phyloP scores from a whole-genome alignment of 176 grass and related monocot species.

The Carex kokanica region DNA sequence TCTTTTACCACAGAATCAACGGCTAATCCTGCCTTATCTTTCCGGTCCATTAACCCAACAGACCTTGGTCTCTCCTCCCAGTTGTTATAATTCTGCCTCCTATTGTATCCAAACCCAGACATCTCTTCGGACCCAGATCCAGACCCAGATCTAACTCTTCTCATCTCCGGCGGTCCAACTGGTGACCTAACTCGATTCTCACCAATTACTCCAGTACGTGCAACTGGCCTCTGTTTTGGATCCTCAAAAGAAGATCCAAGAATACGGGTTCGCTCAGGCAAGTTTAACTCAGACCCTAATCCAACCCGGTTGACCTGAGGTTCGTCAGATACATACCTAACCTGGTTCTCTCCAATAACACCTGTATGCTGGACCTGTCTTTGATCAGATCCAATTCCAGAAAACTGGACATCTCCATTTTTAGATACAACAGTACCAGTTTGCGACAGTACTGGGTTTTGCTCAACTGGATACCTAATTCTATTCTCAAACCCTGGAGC shows the following conservation, averaged over 20 bases:
- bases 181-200: slow-evolving; percentile 30
- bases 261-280: background rate
- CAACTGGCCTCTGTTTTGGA: slow-evolving; percentile 9
- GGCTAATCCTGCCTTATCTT: slow-evolving; percentile 39
- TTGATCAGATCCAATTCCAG: slow-evolving; percentile 13
- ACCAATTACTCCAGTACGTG: slow-evolving; percentile 21
- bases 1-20: slow-evolving; percentile 17
- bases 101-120: background rate
- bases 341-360: slow-evolving; percentile 14
- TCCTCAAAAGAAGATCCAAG: background rate
- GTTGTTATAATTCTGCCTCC: slow-evolving; percentile 13
- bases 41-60: slow-evolving; percentile 42
- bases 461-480: background rate
- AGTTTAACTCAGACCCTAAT: slow-evolving; percentile 9
- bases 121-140: slow-evolving; percentile 16
- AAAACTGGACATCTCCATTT: background rate
- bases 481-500: slow-evolving; percentile 5
- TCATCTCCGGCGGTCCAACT: slow-evolving; percentile 25
- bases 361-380: slow-evolving; percentile 3
- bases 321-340: slow-evolving; percentile 19
- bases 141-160: background rate
- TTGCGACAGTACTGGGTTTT: background rate
- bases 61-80: slow-evolving; percentile 47
- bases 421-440: background rate
- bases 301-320: slow-evolving; percentile 15